Evolutionary conservation across 345 rosid species (phyloP).

Genomic region (Theobroma cacao): DNA sequence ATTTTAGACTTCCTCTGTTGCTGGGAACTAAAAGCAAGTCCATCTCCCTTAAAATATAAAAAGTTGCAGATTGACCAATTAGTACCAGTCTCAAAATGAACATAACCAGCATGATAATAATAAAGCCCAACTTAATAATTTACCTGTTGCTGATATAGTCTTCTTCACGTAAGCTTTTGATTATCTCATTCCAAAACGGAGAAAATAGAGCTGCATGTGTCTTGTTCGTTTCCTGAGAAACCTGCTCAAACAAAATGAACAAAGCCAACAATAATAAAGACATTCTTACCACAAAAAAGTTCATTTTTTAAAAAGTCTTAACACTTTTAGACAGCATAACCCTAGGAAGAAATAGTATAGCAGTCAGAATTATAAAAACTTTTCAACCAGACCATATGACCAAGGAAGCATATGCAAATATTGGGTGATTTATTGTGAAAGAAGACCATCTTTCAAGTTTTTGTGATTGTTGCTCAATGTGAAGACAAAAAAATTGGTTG

Average conservation of each 20-base stretch:
- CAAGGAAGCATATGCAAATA: background rate
- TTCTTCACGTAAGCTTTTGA: conserved; percentile 93
- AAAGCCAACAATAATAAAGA: background rate
- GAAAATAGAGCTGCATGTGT: conserved; percentile 84
- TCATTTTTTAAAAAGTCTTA: background rate
- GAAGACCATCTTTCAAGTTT: background rate
- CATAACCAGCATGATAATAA: conserved; percentile 1
- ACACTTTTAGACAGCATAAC: background rate
- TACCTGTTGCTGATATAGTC: conserved; percentile 94
- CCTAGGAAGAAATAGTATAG: background rate
- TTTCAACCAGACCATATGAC: background rate
- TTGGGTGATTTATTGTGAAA: background rate
- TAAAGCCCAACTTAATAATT: conserved; percentile 10
- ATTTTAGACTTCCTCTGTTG: conserved; percentile 85
- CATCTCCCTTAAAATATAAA: conserved; percentile 70
- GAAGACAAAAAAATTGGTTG: background rate
- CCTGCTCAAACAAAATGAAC: conserved; percentile 44
- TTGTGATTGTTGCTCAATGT: background rate
- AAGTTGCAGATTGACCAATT: background rate
- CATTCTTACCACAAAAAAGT: background rate
- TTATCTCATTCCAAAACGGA: conserved; percentile 99
- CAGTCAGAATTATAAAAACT: background rate
- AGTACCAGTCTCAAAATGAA: conserved; percentile 10
- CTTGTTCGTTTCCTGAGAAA: conserved; percentile 62
- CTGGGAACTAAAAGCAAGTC: conserved; percentile 92